Evolutionary conservation across 1,284 basidiomycete genomes (phyloP), one percentile per base, ranked within the genome.

Genomic region (Leucoagaricus sp.): DNA sequence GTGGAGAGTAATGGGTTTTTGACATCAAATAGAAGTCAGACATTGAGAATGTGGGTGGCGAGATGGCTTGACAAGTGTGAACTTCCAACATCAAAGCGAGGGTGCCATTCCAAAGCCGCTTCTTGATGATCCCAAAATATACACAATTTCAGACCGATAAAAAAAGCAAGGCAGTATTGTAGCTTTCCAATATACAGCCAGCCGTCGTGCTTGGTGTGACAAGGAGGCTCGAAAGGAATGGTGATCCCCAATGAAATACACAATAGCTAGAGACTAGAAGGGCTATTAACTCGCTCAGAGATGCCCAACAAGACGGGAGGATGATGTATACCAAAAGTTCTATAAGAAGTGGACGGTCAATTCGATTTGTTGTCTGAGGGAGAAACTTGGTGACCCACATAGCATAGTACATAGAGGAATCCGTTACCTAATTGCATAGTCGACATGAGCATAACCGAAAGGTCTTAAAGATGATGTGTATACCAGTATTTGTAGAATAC

Each of bases 351-450:
- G 8, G n/a, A 45, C 1, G 23, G n/a, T 28, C 13, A 26, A 9
- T 9, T n/a, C n/a, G n/a, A 12, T n/a, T 2, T n/a, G 15, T 15
- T 26, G 25, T n/a, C 8, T 4, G 7, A 10, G 6, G 8, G 26
- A 26, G 13, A 17, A n/a, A 46, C 10, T 17, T 19, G 15, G 23
- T 10, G 33, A 58, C 66, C 57, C 48, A 69, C 67, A 67, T 49
- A 5, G 60, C 57, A 53, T 65, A 69, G 50, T 69, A 69, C n/a
- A 67, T 31, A 7, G 65, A 63, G 4, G 67, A 69, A 52, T 69
- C 67, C 38, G 59, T 60, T 12, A 63, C 63, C 67, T 68, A 49
- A 6, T 12, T 12, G 12, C 6, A 33, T 12, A 12, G 12, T 6
- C 7, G 12, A 7, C 12, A 12, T 33, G 6, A 33, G 31, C 12